Evolutionary conservation across 2,329 filamentous ascomycete species (phyloP).

Genomic region (Ascochyta viciae-villosae): DNA sequence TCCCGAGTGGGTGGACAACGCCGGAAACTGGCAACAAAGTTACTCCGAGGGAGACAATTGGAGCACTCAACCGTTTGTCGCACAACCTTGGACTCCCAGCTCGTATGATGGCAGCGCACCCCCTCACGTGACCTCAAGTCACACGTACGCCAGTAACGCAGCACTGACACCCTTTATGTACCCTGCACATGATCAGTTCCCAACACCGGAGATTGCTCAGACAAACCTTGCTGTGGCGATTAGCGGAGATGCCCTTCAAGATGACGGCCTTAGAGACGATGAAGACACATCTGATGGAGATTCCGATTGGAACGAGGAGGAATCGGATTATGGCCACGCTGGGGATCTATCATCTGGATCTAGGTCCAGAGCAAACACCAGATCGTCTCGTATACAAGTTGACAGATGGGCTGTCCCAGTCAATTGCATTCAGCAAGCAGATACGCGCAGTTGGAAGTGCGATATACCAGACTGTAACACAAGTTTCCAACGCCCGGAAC

Average conservation of each 20-base stretch:
- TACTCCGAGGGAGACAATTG: constrained; percentile 7
- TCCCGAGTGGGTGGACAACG: constrained; percentile 2
- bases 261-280: background rate
- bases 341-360: background rate
- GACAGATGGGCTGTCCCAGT: constrained; percentile 19
- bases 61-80: constrained; percentile 8
- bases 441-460: constrained; percentile 21
- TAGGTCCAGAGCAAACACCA: background rate
- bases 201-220: background rate
- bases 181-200: background rate
- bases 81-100: constrained; percentile 9
- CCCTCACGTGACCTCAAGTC: background rate
- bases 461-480: constrained; percentile 4
- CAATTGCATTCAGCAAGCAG: constrained; percentile 3
- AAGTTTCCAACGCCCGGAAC: constrained; percentile 29
- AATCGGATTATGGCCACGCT: constrained; percentile 1
- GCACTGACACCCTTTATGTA: background rate
- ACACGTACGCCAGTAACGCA: background rate
- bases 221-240: too few species aligned
- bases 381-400: constrained; percentile 19
- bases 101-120: constrained; percentile 1
- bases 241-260: background rate
- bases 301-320: constrained; percentile 6
- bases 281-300: constrained; percentile 1
- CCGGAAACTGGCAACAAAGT: constrained; percentile 7